Evolutionary conservation across 352 stramenopile species (phyloP).

Genomic region (Saprolegnia parasitica): DNA sequence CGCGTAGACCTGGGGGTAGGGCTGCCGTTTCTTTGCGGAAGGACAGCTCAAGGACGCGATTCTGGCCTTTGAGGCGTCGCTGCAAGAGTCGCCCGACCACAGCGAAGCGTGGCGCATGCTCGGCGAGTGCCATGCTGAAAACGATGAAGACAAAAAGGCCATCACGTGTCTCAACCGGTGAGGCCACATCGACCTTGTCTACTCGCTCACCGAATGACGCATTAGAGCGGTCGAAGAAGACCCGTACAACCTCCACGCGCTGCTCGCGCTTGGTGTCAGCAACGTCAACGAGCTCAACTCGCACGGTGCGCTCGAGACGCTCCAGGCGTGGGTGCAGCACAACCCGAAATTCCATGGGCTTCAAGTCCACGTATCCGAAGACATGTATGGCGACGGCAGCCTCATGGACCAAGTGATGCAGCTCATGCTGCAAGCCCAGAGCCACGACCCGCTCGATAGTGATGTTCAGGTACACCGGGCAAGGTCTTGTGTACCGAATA

Average conservation of each 20-base stretch:
- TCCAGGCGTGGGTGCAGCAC: conserved; percentile 95
- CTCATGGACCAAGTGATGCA: conserved; percentile 93
- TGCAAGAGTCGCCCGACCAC: conserved; percentile 91
- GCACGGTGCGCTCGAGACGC: conserved; percentile 86
- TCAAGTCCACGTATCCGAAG: conserved; percentile 57
- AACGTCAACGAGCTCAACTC: conserved; percentile 97
- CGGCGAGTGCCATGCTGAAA: conserved; percentile 93
- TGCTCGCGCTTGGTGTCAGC: conserved; percentile 91
- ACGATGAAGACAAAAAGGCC: conserved; percentile 93
- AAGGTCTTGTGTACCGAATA: conserved; percentile 40
- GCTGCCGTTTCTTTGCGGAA: conserved; percentile 80
- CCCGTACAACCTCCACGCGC: conserved; percentile 91
- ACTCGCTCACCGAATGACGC: neutral
- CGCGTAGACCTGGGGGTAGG: conserved; percentile 32
- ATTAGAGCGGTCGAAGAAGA: conserved; percentile 86
- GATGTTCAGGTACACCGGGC: conserved; percentile 50
- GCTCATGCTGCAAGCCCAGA: conserved; percentile 88
- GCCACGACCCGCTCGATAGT: conserved; percentile 66
- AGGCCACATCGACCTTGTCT: neutral
- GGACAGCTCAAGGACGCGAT: conserved; percentile 91
- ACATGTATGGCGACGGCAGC: conserved; percentile 86
- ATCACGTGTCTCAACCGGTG: conserved; percentile 91
- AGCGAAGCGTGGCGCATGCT: conserved; percentile 93
- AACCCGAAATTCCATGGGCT: conserved; percentile 96
- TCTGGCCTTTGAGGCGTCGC: conserved; percentile 92